Evolutionary conservation across 495 filamentous ascomycete genomes (phyloP).

Genomic region (Hyaloscypha variabilis): DNA sequence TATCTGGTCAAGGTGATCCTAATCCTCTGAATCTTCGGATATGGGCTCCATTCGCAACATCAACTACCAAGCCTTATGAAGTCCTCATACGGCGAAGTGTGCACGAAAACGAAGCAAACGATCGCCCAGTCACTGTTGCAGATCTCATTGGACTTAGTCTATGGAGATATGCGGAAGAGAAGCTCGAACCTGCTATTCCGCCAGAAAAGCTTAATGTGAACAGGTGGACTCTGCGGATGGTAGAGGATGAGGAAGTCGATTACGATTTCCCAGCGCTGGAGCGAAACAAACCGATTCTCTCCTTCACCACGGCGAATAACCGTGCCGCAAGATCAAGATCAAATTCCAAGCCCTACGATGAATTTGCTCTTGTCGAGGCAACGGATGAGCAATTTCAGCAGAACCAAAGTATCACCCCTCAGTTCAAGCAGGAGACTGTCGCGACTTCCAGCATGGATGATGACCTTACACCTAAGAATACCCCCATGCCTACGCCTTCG

Average conservation of each 20-base stretch:
- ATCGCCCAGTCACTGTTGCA: conserved; percentile 74
- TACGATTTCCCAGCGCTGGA: conserved; percentile 90
- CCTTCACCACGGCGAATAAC: conserved; percentile 93
- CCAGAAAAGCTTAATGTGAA: conserved; percentile 80
- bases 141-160: conserved; percentile 90
- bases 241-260: conserved; percentile 91
- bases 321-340: conserved; percentile 65
- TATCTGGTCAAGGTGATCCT: conserved; percentile 82
- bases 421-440: conserved; percentile 61
- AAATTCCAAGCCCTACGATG: conserved; percentile 84
- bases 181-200: conserved; percentile 69
- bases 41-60: conserved; percentile 80
- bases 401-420: conserved; percentile 74
- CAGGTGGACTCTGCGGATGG: conserved; percentile 90
- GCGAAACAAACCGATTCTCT: conserved; percentile 74
- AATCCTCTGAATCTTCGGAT: conserved; percentile 85
- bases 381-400: conserved; percentile 75
- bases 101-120: conserved; percentile 64
- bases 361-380: conserved; percentile 89
- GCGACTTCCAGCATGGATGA: conserved; percentile 43
- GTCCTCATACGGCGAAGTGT: conserved; percentile 77
- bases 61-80: conserved; percentile 66
- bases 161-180: conserved; percentile 85
- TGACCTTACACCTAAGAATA: conserved; percentile 42
- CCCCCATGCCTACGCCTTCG: conserved; percentile 44